phyloP scores from a whole-genome alignment of 805 yeast species.

The Wickerhamiella dianesei region DNA sequence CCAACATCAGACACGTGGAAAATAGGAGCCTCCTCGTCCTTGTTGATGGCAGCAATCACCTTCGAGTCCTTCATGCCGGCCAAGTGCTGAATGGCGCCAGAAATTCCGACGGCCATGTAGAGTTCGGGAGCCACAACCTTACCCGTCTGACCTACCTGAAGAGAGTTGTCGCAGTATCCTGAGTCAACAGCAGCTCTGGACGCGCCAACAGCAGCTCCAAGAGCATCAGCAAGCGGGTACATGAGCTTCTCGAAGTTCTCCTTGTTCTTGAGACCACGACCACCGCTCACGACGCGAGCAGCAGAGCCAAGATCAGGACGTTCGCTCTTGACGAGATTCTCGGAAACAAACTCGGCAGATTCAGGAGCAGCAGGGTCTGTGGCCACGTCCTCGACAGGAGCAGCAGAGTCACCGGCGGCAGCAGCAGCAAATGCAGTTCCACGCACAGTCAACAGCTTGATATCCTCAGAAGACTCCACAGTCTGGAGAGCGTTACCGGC shows the following conservation, averaged over 20 bases:
- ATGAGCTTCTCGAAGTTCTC: conserved; percentile 69
- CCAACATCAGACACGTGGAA: conserved; percentile 85
- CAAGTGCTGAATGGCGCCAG: conserved; percentile 95
- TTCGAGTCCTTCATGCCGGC: conserved; percentile 98
- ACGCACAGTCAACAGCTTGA: conserved; percentile 64
- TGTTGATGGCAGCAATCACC: conserved; percentile 85
- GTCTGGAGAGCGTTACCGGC: conserved; percentile 92
- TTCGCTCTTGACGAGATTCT: conserved; percentile 59
- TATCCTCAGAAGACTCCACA: conserved; percentile 52
- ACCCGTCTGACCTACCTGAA: conserved; percentile 97
- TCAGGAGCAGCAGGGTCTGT: conserved; percentile 26
- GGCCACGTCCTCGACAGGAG: conserved; percentile 30
- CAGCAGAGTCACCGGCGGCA: conserved; percentile 27
- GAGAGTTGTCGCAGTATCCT: conserved; percentile 88
- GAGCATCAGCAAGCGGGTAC: conserved; percentile 68
- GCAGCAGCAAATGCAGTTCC: conserved; percentile 61
- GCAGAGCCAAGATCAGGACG: conserved; percentile 90
- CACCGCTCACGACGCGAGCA: conserved; percentile 72
- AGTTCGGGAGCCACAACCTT: conserved; percentile 94
- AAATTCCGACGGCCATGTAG: conserved; percentile 84
- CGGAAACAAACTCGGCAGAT: conserved; percentile 53
- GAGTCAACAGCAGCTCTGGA: conserved; percentile 97
- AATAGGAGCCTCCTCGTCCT: conserved; percentile 88
- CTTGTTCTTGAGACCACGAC: conserved; percentile 83
- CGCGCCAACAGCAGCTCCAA: conserved; percentile 92